Percentiles rank a stretch among this genome's conserved stretches.
These are phyloP conservation scores for Ophiosphaerella korrae DNA, from an alignment of 2,329 filamentous ascomycete species.

Conservation along the genomic window DNA sequence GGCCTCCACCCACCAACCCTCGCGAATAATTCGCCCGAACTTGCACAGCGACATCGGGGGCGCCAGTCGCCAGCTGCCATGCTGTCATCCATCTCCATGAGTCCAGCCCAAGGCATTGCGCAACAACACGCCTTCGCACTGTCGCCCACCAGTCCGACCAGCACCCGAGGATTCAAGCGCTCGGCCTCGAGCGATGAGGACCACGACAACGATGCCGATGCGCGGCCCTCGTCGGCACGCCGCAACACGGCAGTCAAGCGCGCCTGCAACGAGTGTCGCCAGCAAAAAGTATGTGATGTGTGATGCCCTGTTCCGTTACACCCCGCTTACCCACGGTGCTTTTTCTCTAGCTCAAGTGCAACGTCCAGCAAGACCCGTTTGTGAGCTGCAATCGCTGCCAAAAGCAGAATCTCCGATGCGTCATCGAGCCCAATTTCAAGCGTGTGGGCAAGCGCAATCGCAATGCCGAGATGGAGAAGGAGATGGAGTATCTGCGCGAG, in stretches of 20 bases:
- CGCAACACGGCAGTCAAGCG: slow-evolving; percentile 61
- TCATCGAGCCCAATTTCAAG: slow-evolving; percentile 88
- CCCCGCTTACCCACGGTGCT: slow-evolving; percentile 22
- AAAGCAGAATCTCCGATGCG: slow-evolving; percentile 80
- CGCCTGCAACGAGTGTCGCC: slow-evolving; percentile 82
- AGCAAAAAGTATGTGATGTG: slow-evolving; percentile 73
- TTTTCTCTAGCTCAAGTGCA: slow-evolving; percentile 71
- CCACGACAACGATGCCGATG: slow-evolving; percentile 34
- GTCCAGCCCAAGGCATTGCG: slow-evolving; percentile 28
- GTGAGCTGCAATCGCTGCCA: slow-evolving; percentile 76
- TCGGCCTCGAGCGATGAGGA: slow-evolving; percentile 47
- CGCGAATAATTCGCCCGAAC: neutral
- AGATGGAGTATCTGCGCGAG: slow-evolving; percentile 66
- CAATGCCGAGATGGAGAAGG: slow-evolving; percentile 85
- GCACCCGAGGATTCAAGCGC: slow-evolving; percentile 43
- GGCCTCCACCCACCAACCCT: neutral
- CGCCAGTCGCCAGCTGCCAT: slow-evolving; percentile 11
- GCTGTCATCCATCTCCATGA: slow-evolving; percentile 26
- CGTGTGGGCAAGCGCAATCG: slow-evolving; percentile 80
- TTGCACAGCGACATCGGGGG: slow-evolving; percentile 1
- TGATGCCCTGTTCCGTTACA: neutral
- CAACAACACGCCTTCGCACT: slow-evolving; percentile 28
- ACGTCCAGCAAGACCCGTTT: slow-evolving; percentile 82
- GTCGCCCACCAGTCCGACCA: slow-evolving; percentile 31
- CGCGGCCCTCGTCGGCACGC: slow-evolving; percentile 31